Conservation (phyloP, 768 basidiomycete genomes). For the Tricholoma flavovirens region DNA sequence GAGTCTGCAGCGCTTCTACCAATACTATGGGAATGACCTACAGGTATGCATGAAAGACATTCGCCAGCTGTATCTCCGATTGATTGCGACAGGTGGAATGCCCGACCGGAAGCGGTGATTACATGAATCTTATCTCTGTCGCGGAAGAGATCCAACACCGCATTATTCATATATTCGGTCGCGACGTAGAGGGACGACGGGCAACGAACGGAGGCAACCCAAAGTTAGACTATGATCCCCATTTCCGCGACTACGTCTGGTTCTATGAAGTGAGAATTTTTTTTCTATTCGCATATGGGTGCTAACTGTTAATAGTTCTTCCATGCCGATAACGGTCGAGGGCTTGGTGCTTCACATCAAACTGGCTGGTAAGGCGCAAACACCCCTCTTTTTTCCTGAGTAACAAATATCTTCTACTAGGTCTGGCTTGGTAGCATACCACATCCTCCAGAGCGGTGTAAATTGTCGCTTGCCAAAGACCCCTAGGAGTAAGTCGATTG, state of each 20-base stretch:
- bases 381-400: not conserved
- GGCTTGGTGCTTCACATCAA: constrained; percentile 96
- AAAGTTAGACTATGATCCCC: constrained; percentile 84
- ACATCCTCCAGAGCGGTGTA: constrained; percentile 86
- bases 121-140: constrained; percentile 90
- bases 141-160: constrained; percentile 99
- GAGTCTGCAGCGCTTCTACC: constrained; percentile 93
- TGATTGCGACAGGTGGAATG: constrained; percentile 65
- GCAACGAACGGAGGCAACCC: constrained; percentile 90
- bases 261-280: constrained; percentile 77
- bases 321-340: constrained; percentile 89
- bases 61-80: not conserved
- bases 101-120: constrained; percentile 94
- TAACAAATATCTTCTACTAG: constrained; percentile 27
- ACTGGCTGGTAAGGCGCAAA: constrained; percentile 74
- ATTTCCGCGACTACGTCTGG: constrained; percentile 96
- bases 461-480: constrained; percentile 90
- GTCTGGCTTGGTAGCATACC: constrained; percentile 87
- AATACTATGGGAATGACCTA: constrained; percentile 91
- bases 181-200: constrained; percentile 78
- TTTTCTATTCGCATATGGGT: not conserved
- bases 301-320: constrained; percentile 61
- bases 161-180: constrained; percentile 98
- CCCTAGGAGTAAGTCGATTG: constrained; percentile 68
- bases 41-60: constrained; percentile 36